phyloP scores from a whole-genome alignment of 331 rosid genomes.

The Malus hybrid region DNA sequence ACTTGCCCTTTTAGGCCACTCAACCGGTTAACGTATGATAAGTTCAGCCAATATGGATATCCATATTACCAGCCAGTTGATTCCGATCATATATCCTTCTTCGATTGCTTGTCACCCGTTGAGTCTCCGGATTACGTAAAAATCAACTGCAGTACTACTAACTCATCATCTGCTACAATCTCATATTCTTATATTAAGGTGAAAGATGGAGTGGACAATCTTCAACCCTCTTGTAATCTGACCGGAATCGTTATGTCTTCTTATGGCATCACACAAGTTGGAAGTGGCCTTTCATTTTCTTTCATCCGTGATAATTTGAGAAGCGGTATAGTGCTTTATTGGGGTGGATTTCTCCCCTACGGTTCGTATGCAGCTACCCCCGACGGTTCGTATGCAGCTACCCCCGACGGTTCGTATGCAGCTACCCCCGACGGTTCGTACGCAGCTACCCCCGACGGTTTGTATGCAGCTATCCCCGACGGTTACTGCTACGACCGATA shows the following conservation, averaged over 20 bases:
- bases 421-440: too few relatives aligned
- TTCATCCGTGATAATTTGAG: neutral
- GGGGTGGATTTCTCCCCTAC: fast-evolving
- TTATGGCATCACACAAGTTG: fast-evolving
- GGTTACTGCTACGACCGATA: neutral
- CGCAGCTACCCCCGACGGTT: too few relatives aligned
- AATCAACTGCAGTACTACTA: neutral
- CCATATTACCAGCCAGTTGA: too few relatives aligned
- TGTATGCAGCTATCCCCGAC: too few relatives aligned
- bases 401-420: too few relatives aligned
- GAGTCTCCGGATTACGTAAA: neutral
- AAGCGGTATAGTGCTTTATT: neutral
- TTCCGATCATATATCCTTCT: neutral
- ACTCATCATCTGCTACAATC: neutral
- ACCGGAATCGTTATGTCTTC: neutral
- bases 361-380: too few relatives aligned
- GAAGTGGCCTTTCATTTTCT: neutral
- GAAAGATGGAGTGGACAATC: neutral
- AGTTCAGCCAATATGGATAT: too few relatives aligned
- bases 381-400: too few relatives aligned
- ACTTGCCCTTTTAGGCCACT: neutral
- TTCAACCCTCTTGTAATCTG: neutral
- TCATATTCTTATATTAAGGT: neutral
- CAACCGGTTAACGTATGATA: fast-evolving
- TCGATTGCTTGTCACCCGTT: neutral